Conservation (phyloP, 208 protist genomes). For the Trypanosoma cruzi region DNA sequence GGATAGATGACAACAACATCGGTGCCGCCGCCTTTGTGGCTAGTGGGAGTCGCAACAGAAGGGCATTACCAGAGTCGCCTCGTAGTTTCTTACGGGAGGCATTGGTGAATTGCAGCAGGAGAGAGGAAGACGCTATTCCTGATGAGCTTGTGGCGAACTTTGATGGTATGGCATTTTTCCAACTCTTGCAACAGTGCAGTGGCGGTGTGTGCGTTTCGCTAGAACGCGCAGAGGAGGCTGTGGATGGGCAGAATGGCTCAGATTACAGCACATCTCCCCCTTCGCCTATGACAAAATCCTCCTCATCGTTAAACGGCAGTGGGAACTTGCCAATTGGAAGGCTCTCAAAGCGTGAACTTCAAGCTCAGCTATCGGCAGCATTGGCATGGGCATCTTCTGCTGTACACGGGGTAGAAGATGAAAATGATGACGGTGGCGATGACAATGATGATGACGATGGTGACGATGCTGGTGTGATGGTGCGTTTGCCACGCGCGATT, state of each 20-base stretch:
- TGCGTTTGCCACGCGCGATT: background rate
- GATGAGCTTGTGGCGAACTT: constrained; percentile 11
- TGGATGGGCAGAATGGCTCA: background rate
- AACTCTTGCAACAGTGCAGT: constrained; percentile 23
- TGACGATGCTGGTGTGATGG: background rate
- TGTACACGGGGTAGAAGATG: background rate
- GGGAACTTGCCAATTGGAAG: constrained; percentile 7
- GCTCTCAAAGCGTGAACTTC: constrained; percentile 10
- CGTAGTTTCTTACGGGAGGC: constrained; percentile 5
- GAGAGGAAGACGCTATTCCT: constrained; percentile 6
- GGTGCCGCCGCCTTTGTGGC: too few species aligned
- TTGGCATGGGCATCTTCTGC: constrained; percentile 3
- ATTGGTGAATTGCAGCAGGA: background rate
- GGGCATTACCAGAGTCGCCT: background rate
- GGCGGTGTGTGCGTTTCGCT: constrained; percentile 15
- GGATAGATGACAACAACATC: constrained; percentile 7
- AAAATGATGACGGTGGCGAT: background rate
- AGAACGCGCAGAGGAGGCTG: background rate
- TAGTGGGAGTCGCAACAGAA: constrained; percentile 1
- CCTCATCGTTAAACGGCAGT: background rate
- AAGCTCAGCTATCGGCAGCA: constrained; percentile 7
- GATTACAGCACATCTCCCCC: background rate
- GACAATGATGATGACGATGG: constrained; percentile 1
- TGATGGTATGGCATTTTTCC: constrained; percentile 12
- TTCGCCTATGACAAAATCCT: constrained; percentile 8